Conservation (phyloP, 1,284 basidiomycete species). For the Cryptococcus wingfieldii region DNA sequence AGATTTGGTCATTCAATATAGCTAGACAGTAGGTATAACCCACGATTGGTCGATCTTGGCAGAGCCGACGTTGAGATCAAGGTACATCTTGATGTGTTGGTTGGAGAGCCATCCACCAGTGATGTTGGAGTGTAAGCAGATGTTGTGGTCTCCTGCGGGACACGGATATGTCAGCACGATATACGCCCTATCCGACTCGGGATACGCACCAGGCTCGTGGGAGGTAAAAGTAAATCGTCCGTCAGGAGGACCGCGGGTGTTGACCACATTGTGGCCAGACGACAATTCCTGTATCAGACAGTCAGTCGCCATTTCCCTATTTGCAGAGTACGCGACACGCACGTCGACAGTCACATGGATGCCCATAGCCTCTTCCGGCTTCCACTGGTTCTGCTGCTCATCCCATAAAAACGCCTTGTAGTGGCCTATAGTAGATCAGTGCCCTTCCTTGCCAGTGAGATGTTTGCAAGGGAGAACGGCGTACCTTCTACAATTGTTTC, state of each 20-base stretch:
- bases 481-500: slow-evolving; percentile 94
- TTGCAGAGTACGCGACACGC: slow-evolving; percentile 28
- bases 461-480: slow-evolving; percentile 13
- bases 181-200: not conserved
- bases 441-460: not conserved
- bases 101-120: slow-evolving; percentile 73
- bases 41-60: slow-evolving; percentile 76
- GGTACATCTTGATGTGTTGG: slow-evolving; percentile 87
- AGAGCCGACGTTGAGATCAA: slow-evolving; percentile 87
- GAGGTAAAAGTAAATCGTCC: slow-evolving; percentile 96
- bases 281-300: slow-evolving; percentile 29
- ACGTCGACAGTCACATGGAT: slow-evolving; percentile 89
- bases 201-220: slow-evolving; percentile 62
- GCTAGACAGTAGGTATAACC: slow-evolving; percentile 10
- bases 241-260: slow-evolving; percentile 80
- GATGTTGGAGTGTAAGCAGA: slow-evolving; percentile 88
- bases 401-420: slow-evolving; percentile 90
- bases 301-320: not conserved
- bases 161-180: not conserved
- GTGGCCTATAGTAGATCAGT: slow-evolving; percentile 60
- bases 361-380: slow-evolving; percentile 70
- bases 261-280: slow-evolving; percentile 58
- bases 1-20: not conserved
- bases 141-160: slow-evolving; percentile 77
- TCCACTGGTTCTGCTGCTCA: slow-evolving; percentile 65